phyloP scores from a whole-genome alignment of 441 rosid species.

The Arabidopsis hybrid region DNA sequence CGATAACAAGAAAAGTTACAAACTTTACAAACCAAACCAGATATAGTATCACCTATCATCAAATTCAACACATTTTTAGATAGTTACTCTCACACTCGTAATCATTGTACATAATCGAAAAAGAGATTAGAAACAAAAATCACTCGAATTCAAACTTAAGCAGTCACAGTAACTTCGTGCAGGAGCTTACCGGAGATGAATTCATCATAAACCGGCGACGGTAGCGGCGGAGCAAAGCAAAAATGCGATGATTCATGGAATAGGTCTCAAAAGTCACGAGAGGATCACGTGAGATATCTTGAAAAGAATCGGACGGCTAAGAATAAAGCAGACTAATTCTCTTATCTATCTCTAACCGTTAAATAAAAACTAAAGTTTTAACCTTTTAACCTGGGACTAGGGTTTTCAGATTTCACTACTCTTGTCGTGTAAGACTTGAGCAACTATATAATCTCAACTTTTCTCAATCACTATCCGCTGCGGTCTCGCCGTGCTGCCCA shows the following conservation, averaged over 20 bases:
- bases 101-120: too few species aligned
- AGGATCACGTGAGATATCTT: constrained; percentile 34
- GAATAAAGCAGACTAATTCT: constrained; percentile 1
- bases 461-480: constrained; percentile 43
- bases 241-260: background rate
- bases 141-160: too few species aligned
- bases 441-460: constrained; percentile 43
- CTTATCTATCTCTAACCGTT: background rate
- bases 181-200: background rate
- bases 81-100: background rate
- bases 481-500: constrained; percentile 52
- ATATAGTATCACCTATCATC: background rate
- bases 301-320: constrained; percentile 28
- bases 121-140: too few species aligned
- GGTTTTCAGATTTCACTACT: constrained; percentile 39
- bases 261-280: constrained; percentile 34
- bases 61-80: background rate
- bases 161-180: too few species aligned
- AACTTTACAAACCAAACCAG: background rate
- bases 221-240: constrained; percentile 16
- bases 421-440: constrained; percentile 21
- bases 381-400: constrained; percentile 24
- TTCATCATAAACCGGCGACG: background rate
- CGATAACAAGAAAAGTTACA: background rate
- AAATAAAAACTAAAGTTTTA: background rate